phyloP scores from a whole-genome alignment of 257 asterid genomes.

The Penstemon barbatus region DNA sequence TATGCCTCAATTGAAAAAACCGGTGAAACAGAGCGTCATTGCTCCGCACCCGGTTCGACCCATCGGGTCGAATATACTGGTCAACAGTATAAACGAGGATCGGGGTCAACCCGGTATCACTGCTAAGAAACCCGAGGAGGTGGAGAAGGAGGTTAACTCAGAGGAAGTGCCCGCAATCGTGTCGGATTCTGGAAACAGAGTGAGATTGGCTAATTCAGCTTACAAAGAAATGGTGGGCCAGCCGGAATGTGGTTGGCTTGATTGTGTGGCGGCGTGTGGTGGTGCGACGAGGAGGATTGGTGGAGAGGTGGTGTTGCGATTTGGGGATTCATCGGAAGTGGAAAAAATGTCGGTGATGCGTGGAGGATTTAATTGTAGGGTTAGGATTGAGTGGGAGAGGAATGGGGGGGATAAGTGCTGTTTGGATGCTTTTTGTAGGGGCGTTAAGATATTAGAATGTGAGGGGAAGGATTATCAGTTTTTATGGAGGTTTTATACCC shows the following conservation, averaged over 20 bases:
- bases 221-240: slow-evolving; percentile 92
- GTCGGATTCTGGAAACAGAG: slow-evolving; percentile 68
- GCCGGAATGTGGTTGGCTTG: slow-evolving; percentile 93
- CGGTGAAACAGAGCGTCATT: slow-evolving; percentile 40
- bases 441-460: slow-evolving; percentile 46
- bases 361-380: slow-evolving; percentile 66
- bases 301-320: slow-evolving; percentile 63
- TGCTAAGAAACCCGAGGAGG: slow-evolving; percentile 40
- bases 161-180: slow-evolving; percentile 64
- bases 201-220: slow-evolving; percentile 71
- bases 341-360: slow-evolving; percentile 20
- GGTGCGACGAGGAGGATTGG: slow-evolving; percentile 72
- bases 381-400: slow-evolving; percentile 73
- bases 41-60: slow-evolving; percentile 76
- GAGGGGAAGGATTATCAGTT: slow-evolving; percentile 63
- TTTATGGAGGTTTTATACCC: slow-evolving; percentile 71
- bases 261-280: slow-evolving; percentile 31
- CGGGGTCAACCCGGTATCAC: neutral
- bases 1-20: slow-evolving; percentile 41
- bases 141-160: slow-evolving; percentile 68
- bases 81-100: slow-evolving; percentile 34
- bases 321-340: slow-evolving; percentile 36
- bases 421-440: slow-evolving; percentile 55
- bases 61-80: slow-evolving; percentile 55
- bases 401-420: slow-evolving; percentile 51